Base-by-base conservation (phyloP, 345 rosid genomes). In the Xanthoceras sorbifolium region DNA sequence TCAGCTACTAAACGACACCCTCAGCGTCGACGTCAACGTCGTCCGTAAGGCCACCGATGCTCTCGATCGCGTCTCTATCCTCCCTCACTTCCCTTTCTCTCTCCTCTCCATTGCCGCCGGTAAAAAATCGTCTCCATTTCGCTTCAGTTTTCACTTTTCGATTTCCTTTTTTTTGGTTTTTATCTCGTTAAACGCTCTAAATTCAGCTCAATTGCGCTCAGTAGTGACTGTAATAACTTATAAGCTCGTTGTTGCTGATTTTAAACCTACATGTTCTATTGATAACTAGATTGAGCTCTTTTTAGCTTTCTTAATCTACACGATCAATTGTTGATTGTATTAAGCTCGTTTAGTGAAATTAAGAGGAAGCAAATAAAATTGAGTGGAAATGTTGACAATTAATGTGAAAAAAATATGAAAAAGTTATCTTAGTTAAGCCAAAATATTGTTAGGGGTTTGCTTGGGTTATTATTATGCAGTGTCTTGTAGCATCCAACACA, bases 41-140 rank as follows among this genome's bases (percentile, higher is more conserved):
- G 87, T 93, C 74, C 85, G 76, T 11, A 15, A 82, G 32, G 89
- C 93, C 3, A 81, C 92, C 6, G 90, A 83, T 75, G 83, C 92
- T 76, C 92, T 93, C 57, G 97, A 90, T 80, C 83, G 87, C 77
- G 86, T 90, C 67, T 86, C 93, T 84, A 80, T 64, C 52, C 82
- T 83, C 52, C 90, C 92, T 84, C 89, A 82, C 77, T 89, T 92
- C 81, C 92, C 97, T 48, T 86, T 78, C 75, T 81, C 84, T 72
- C 94, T 93, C 82, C 98, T 93, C 83, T 85, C 91, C 75, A 83
- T 93, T 67, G 82, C 90, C 76, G 34, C 83, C 40, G 89, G 98
- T 91, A 85, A 57, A 42, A 9, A 77, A 17, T 18, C 28, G 31
- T 31, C 34, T 26, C 18, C n/a, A 26, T 2, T 36, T 75, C 55